Conservation (phyloP, 1,284 basidiomycete genomes). For the Leccinum solheimii region DNA sequence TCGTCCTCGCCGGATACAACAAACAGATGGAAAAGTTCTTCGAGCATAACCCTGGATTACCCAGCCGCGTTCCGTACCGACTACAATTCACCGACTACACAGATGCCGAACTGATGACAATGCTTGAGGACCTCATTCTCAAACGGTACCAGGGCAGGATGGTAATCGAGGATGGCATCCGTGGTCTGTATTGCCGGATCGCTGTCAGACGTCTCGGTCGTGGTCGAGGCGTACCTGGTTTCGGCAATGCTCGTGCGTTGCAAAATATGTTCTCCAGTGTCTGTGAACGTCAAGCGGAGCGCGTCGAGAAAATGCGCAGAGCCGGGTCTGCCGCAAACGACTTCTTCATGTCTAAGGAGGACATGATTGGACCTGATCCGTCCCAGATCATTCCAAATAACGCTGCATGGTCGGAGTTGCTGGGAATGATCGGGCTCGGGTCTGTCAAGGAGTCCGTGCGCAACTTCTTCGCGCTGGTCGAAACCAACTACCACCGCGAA, state of each 20-base stretch:
- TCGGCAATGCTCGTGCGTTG: constrained; percentile 66
- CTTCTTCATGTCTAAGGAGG: constrained; percentile 50
- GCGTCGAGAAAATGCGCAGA: constrained; percentile 44
- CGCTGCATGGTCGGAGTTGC: constrained; percentile 50
- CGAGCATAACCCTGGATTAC: constrained; percentile 66
- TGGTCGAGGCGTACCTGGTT: constrained; percentile 53
- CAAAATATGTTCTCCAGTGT: constrained; percentile 50
- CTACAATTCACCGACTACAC: constrained; percentile 60
- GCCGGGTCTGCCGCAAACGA: constrained; percentile 45
- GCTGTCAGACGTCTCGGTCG: constrained; percentile 55
- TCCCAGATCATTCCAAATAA: constrained; percentile 46
- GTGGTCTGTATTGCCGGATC: constrained; percentile 55
- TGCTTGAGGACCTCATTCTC: constrained; percentile 49
- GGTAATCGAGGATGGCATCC: constrained; percentile 54
- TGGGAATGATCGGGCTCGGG: constrained; percentile 50
- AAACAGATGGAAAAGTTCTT: constrained; percentile 74
- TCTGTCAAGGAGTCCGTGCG: constrained; percentile 56
- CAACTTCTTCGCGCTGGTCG: constrained; percentile 45
- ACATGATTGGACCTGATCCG: constrained; percentile 64
- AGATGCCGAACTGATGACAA: constrained; percentile 51
- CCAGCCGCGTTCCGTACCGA: constrained; percentile 59
- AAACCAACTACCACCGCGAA: constrained; percentile 58
- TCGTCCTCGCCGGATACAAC: constrained; percentile 66
- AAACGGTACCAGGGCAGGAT: constrained; percentile 49
- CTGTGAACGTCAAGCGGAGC: constrained; percentile 50